These are phyloP conservation scores for Mycena floridula DNA, from an alignment of 768 basidiomycete genomes.

Conservation along the genomic window DNA sequence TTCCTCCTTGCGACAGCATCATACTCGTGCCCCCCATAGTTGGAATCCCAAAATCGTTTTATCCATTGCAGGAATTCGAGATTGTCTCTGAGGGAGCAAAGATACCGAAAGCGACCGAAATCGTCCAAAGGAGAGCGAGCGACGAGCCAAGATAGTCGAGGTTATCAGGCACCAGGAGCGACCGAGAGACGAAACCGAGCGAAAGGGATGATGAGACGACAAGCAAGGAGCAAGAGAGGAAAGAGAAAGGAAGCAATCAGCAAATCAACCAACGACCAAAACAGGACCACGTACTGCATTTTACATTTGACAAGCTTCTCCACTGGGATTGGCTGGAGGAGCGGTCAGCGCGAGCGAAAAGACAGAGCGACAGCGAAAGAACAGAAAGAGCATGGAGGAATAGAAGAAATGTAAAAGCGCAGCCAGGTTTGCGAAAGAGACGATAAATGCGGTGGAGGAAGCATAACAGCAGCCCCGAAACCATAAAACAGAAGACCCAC, in stretches of 20 bases:
- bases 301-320: constrained; percentile 95
- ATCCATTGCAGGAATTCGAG: constrained; percentile 98
- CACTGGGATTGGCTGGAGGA: constrained; percentile 81
- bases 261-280: too few species aligned
- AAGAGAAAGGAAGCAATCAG: too few species aligned
- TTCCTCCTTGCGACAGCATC: constrained; percentile 79
- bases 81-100: constrained; percentile 63
- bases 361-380: constrained; percentile 3
- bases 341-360: constrained; percentile 7
- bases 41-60: constrained; percentile 91
- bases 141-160: background rate
- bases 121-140: background rate
- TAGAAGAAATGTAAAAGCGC: background rate
- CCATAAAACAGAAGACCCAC: too few species aligned
- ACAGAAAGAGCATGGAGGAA: constrained; percentile 1
- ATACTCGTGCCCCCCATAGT: constrained; percentile 84
- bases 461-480: too few species aligned
- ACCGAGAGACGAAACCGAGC: background rate
- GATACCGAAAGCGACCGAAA: constrained; percentile 4
- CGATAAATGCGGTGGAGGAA: background rate
- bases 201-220: constrained; percentile 1
- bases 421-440: background rate
- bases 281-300: constrained; percentile 93
- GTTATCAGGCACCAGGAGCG: background rate
- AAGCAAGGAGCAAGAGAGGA: constrained; percentile 1